Percentiles rank a stretch among this genome's conserved stretches.
Evolutionary conservation across 805 yeast species (phyloP).

Genomic region (Scheffersomyces lignosus): DNA sequence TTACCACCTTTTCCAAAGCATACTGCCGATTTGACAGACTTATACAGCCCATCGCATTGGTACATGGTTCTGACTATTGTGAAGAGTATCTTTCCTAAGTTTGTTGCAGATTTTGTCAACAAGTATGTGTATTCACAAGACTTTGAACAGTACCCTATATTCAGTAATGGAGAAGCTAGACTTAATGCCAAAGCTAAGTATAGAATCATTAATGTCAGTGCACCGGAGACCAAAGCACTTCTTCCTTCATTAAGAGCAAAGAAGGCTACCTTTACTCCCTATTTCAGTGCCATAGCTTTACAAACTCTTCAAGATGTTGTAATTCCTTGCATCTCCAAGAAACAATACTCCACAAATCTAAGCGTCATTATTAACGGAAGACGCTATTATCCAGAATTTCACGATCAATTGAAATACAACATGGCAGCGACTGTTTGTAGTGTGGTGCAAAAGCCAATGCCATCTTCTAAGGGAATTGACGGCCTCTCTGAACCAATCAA

Average conservation of each 20-base stretch:
- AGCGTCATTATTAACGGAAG: slow-evolving; percentile 13
- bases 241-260: slow-evolving; percentile 11
- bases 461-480: background rate
- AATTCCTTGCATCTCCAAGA: slow-evolving; percentile 6
- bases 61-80: background rate
- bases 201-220: slow-evolving; percentile 12
- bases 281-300: slow-evolving; percentile 12
- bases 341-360: slow-evolving; percentile 1
- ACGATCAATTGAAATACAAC: slow-evolving; percentile 1
- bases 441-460: background rate
- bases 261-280: slow-evolving; percentile 21
- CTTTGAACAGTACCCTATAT: slow-evolving; percentile 9
- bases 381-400: slow-evolving; percentile 7
- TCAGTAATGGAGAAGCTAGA: slow-evolving; percentile 7
- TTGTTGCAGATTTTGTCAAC: background rate
- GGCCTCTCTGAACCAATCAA: background rate
- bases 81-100: background rate
- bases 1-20: slow-evolving; percentile 8
- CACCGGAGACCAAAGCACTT: slow-evolving; percentile 10
- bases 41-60: background rate
- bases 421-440: background rate
- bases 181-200: slow-evolving; percentile 4
- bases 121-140: slow-evolving; percentile 4
- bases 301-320: slow-evolving; percentile 16
- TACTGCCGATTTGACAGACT: slow-evolving; percentile 1